phyloP scores from a whole-genome alignment of 176 grass and related monocot genomes.

The Phyllostachys edulis region DNA sequence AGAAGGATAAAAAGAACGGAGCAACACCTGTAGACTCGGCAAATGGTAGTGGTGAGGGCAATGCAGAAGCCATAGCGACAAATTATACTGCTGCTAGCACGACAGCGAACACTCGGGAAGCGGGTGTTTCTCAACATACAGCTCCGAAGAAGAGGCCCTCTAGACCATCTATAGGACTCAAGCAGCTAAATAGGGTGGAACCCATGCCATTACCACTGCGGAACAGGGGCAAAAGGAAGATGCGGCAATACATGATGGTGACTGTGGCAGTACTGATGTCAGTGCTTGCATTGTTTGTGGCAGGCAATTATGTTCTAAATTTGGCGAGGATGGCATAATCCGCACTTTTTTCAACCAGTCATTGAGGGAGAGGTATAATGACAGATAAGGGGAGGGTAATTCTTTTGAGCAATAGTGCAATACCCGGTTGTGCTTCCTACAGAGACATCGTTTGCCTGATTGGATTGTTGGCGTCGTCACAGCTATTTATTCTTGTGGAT shows the following conservation, averaged over 20 bases:
- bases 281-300: slow-evolving; percentile 55
- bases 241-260: slow-evolving; percentile 55
- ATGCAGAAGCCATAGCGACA: slow-evolving; percentile 1
- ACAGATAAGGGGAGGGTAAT: background rate
- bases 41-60: slow-evolving; percentile 18
- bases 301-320: slow-evolving; percentile 24
- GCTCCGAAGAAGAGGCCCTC: slow-evolving; percentile 26
- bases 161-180: slow-evolving; percentile 37
- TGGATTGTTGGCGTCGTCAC: background rate
- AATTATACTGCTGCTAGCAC: slow-evolving; percentile 27
- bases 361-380: background rate
- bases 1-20: slow-evolving; percentile 57
- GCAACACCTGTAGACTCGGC: background rate
- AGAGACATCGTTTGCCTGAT: background rate
- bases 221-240: slow-evolving; percentile 59
- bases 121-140: slow-evolving; percentile 14
- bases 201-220: slow-evolving; percentile 67
- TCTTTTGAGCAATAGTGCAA: background rate
- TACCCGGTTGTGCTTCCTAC: background rate
- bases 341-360: background rate
- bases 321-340: background rate
- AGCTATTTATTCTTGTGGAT: background rate
- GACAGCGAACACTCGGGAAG: slow-evolving; percentile 30
- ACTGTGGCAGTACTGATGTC: slow-evolving; percentile 32
- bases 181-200: slow-evolving; percentile 61